Conservation (phyloP, 148 eudicot species). For the Agrostemma githago region DNA sequence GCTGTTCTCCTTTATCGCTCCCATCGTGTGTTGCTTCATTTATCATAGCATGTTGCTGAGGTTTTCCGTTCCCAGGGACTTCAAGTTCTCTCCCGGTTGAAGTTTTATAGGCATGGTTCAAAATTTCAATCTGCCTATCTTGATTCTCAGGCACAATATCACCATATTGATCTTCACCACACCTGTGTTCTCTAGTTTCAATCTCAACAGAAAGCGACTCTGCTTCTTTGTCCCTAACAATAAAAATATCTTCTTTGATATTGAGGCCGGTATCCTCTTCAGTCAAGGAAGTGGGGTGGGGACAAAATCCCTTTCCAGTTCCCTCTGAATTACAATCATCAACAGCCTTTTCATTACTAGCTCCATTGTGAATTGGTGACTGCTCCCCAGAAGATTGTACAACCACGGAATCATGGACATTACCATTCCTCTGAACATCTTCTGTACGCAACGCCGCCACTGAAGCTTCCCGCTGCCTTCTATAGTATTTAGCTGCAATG, state of each 20-base stretch:
- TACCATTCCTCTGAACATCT: conserved; percentile 25
- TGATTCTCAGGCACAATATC: conserved; percentile 18
- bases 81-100: conserved; percentile 14
- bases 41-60: not conserved
- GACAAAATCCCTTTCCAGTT: conserved; percentile 15
- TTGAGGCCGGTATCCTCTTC: conserved; percentile 7
- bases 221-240: not conserved
- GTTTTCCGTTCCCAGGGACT: conserved; percentile 18
- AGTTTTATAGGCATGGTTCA: not conserved
- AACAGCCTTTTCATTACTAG: conserved; percentile 21
- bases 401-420: conserved; percentile 29
- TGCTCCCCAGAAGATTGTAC: conserved; percentile 32
- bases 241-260: not conserved
- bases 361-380: conserved; percentile 17
- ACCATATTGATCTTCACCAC: conserved; percentile 3
- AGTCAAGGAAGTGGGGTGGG: conserved; percentile 2
- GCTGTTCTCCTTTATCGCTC: conserved; percentile 5
- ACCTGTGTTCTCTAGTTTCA: conserved; percentile 22
- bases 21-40: conserved; percentile 4
- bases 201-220: conserved; percentile 18
- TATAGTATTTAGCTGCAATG: conserved; percentile 55
- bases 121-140: conserved; percentile 20
- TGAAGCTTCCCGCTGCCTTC: conserved; percentile 15
- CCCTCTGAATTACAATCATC: conserved; percentile 25
- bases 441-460: conserved; percentile 20